Base-by-base conservation (phyloP, 768 basidiomycete species). In the Coprinopsis cinerea region DNA sequence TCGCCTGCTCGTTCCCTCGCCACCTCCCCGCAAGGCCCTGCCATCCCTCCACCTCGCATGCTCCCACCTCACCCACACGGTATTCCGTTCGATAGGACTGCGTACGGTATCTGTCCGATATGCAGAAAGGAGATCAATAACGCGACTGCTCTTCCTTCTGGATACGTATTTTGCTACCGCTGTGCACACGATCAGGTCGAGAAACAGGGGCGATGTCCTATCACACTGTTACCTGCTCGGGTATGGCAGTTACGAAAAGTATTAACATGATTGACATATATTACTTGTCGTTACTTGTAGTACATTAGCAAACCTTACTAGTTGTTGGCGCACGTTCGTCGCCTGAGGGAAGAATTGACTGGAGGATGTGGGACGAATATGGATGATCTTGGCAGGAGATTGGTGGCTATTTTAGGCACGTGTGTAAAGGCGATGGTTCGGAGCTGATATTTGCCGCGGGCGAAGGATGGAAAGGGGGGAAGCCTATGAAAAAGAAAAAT, bases 81-180 rank as follows among this genome's bases (percentile, higher is more conserved):
- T 22, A 73, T 88, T 49, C 66, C 70, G n/a, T 74, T 92, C 57
- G 77, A 85, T 57, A 70, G 63, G 51, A 69, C 68, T 27, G 72
- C 69, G 52, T 95, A 88, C 61, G 94, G 94, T n/a, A 70, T 72
- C 43, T 97, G 94, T 65, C 88, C 90, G 23, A 67, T 97, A 26
- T 97, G 94, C 67, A 72, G 71, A 37, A 74, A 79, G 36, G 58
- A 64, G 48, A 79, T 94, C 39, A 79, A 80, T 62, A 96, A 96
- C 61, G 90, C 93, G 40, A 94, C 92, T 17, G 87, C 89, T 28
- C 66, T 94, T 30, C 91, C 93, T 13, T 91, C 88, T 36, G 93
- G 93, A 46, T 97, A 94, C 72, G 90, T 95, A 17, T 94, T 91
- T 58, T 96, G 93, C 66, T 97, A 93, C 64, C 81, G 87, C 28